Evolutionary conservation across 2,329 filamentous ascomycete species (phyloP), one percentile per base, ranked within the genome.

Genomic region (Coniochaeta prunicola): DNA sequence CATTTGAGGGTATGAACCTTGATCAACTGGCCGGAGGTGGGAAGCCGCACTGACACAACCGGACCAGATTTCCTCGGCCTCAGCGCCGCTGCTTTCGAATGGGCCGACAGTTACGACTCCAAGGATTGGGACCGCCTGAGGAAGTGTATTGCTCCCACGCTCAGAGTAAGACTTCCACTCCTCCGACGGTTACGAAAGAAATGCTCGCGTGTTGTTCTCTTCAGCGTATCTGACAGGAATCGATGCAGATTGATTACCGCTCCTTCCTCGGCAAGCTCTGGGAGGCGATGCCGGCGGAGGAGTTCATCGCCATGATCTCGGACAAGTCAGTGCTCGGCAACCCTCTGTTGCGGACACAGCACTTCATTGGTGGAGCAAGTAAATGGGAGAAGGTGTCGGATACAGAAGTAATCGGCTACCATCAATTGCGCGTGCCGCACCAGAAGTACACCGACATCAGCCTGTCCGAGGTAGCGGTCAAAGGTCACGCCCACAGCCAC

Each of bases 161-260:
- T 85, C 15, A 75, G 73, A 45, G 77, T 79, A 68, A 57, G 74
- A 8, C 57, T 12, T 17, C 8, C 13, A 33, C 53, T 17, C 26
- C 30, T 40, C 36, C 21, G 13, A 28, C 2, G 45, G 9, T 19
- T n/a, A 3, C 33, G 13, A 15, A 26, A 26, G 12, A 17, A 8
- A 8, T 30, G 45, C 21, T 6, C 30, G 6, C 24, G 19, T 45
- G 15, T 45, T 45, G 40, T 36, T 34, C 30, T 33, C 53, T 55
- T 21, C 30, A 53, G 26, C 53, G 15, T 30, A 6, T 10, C 17
- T 33, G 24, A 55, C 33, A 55, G 30, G 9, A 5, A 4, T 19
- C 12, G 45, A 9, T 21, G 15, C 70, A 87, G 79, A 80, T 91
- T 66, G 89, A 92, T 77, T 92, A 92, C 80, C 83, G 81, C 56